phyloP scores from a whole-genome alignment of 805 yeast species.

The Yarrowia keelungensis region DNA sequence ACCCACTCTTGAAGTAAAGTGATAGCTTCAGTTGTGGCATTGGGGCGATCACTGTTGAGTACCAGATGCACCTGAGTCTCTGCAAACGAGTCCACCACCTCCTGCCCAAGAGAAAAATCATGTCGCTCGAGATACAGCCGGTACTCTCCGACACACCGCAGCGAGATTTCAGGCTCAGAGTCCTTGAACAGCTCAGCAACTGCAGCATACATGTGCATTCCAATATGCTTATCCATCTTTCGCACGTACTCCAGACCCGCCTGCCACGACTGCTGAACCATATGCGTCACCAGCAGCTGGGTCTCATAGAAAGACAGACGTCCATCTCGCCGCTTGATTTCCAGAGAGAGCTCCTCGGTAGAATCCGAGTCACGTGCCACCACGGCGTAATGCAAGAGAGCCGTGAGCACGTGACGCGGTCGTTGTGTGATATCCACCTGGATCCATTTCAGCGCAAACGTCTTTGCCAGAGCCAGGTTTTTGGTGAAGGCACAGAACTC shows the following conservation, averaged over 20 bases:
- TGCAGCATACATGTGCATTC: conserved; percentile 26
- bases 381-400: conserved; percentile 19
- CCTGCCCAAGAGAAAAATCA: not conserved
- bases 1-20: conserved; percentile 16
- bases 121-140: not conserved
- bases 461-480: not conserved
- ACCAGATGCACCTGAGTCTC: conserved; percentile 17
- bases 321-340: conserved; percentile 34
- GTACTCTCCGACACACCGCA: not conserved
- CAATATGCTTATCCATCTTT: conserved; percentile 13
- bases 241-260: conserved; percentile 9
- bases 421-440: not conserved
- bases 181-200: conserved; percentile 7
- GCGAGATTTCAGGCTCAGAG: not conserved
- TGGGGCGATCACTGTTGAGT: not conserved
- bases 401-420: conserved; percentile 26
- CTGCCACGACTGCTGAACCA: conserved; percentile 1
- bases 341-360: conserved; percentile 10
- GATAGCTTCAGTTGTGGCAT: conserved; percentile 7
- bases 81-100: conserved; percentile 17
- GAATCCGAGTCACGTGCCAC: conserved; percentile 16
- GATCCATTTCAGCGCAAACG: not conserved
- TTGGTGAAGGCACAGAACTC: conserved; percentile 1
- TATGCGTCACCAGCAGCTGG: conserved; percentile 28
- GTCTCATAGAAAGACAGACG: conserved; percentile 13